These are phyloP conservation scores for Cryptococcus wingfieldii DNA, from an alignment of 1,284 basidiomycete genomes.

Conservation along the genomic window DNA sequence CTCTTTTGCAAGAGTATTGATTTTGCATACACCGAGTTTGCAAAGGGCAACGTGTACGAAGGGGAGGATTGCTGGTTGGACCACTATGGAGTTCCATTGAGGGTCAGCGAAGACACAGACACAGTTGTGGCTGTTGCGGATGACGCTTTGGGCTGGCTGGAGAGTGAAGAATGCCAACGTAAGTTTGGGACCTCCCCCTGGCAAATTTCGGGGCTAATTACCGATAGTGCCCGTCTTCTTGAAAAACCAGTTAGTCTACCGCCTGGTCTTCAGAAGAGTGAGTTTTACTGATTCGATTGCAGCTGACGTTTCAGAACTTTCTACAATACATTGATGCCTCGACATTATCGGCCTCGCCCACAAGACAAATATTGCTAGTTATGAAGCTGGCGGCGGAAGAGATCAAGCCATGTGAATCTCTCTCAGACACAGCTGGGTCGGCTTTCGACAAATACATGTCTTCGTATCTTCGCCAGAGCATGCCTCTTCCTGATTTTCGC, in stretches of 20 bases:
- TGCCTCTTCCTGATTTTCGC: conserved; percentile 64
- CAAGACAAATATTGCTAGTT: conserved; percentile 1
- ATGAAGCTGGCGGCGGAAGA: conserved; percentile 5
- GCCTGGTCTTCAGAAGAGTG: conserved; percentile 12
- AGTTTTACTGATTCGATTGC: conserved; percentile 1
- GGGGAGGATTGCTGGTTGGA: conserved; percentile 86
- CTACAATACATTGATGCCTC: conserved; percentile 7
- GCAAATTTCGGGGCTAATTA: not conserved
- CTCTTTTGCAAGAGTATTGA: conserved; percentile 79
- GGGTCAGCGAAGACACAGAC: conserved; percentile 63
- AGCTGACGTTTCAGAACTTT: conserved; percentile 9
- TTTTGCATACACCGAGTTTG: conserved; percentile 72
- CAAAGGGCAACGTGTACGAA: conserved; percentile 67
- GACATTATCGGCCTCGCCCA: not conserved
- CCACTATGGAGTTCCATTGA: conserved; percentile 74
- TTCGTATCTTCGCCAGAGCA: conserved; percentile 64
- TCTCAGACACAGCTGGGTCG: not conserved
- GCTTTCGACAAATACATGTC: conserved; percentile 7
- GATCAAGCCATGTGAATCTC: not conserved
- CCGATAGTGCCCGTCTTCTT: conserved; percentile 1
- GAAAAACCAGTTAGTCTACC: conserved; percentile 6
- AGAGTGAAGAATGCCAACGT: conserved; percentile 2
- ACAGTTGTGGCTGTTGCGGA: conserved; percentile 61
- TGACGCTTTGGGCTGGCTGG: conserved; percentile 58
- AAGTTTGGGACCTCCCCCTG: not conserved